Base-by-base conservation (phyloP, 495 filamentous ascomycete species). In the Daldinia concentrica region DNA sequence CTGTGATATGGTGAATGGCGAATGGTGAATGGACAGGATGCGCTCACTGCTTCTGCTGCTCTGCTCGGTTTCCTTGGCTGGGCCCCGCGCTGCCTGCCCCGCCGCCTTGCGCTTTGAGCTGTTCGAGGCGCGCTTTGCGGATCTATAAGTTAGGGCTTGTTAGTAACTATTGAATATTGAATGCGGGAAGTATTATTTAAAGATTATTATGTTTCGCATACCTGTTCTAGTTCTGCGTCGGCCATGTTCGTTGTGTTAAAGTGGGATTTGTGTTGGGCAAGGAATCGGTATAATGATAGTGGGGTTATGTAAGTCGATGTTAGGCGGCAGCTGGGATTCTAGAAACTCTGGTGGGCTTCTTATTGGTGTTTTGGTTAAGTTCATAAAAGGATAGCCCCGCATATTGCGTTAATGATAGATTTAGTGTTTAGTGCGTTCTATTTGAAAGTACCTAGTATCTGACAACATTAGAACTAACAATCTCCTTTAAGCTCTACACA, bases 181-280 rank as follows among this genome's bases (percentile, higher is more conserved):
- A 62, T 41, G 30, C 36, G 36, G 29, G 24, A 11, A 5, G 15
- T 4, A 32, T 9, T 32, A n/a, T n/a, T n/a, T n/a, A n/a, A n/a
- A n/a, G n/a, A n/a, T n/a, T n/a, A n/a, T n/a, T n/a, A n/a, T n/a
- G n/a, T n/a, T n/a, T n/a, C n/a, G n/a, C n/a, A 65, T 62, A 93
- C 92, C 84, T 92, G 88, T 79, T 94, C 93, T 60, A 97, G 81
- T 77, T 97, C 93, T 76, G 90, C 86, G 84, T 96, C 93, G n/a
- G 89, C 90, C 93, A 95, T 82, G 64, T 70, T 68, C 27, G 54
- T 68, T 24, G 62, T 41, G 29, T 32, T 63, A 34, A 15, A 27
- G 19, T 58, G 34, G 24, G 34, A 26, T 15, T 19, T 59, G 30
- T 4, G 19, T 59, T 27, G 37, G 57, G 52, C 24, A 56, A 55